Evolutionary conservation across 192 early-diverging fungal genomes (phyloP).

Genomic region (Chytriomyces confervae): DNA sequence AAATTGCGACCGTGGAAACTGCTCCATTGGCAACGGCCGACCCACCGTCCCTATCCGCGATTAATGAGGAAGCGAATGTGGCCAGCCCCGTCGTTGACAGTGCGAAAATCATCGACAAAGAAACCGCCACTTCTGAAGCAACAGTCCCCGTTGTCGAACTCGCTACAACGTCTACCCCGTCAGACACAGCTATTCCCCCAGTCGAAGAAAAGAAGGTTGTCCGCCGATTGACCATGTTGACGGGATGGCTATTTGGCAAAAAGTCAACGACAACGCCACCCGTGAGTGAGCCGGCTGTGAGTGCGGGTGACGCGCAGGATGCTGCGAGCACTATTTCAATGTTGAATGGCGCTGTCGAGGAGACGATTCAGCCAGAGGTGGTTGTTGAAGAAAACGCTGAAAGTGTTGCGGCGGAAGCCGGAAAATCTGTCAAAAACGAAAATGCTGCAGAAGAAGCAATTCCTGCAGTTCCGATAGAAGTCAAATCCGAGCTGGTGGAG

Average conservation of each 20-base stretch:
- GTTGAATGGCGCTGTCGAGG: background rate
- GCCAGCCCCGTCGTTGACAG: too few species aligned
- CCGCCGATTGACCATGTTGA: background rate
- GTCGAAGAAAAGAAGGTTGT: background rate
- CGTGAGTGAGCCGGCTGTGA: background rate
- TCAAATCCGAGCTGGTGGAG: background rate
- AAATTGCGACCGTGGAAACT: too few species aligned
- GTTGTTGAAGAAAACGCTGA: slow-evolving; percentile 1
- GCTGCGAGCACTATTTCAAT: too few species aligned
- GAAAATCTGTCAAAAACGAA: background rate
- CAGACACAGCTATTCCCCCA: background rate
- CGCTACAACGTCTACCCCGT: too few species aligned
- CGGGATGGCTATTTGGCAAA: slow-evolving; percentile 1
- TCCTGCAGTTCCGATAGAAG: background rate
- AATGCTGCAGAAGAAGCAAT: background rate
- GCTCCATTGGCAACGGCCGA: too few species aligned
- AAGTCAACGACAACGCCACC: background rate
- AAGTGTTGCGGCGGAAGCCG: background rate
- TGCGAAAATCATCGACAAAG: too few species aligned
- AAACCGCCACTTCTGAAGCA: too few species aligned
- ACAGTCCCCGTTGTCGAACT: too few species aligned
- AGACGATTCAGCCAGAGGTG: background rate
- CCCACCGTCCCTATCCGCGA: too few species aligned
- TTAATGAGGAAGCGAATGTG: too few species aligned
- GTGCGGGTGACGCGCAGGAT: background rate